Conservation (phyloP, 2,329 filamentous ascomycete genomes). For the Mollisiaceae sp. region DNA sequence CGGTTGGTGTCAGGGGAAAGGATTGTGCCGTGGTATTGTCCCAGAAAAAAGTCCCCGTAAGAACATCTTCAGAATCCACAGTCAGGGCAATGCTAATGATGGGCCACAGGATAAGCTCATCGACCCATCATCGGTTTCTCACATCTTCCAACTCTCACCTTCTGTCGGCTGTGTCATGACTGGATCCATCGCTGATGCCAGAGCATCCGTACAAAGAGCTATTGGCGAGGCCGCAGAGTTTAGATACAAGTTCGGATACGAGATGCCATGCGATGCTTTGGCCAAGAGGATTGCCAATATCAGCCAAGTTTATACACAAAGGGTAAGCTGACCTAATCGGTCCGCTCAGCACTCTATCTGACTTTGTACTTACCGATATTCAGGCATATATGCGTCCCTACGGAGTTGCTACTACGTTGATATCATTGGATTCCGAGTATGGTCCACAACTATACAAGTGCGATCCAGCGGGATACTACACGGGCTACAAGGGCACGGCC, state of each 20-base stretch:
- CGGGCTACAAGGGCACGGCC: slow-evolving; percentile 97
- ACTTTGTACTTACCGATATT: slow-evolving; percentile 28
- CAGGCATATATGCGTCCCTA: slow-evolving; percentile 98
- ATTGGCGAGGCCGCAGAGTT: slow-evolving; percentile 97
- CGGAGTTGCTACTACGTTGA: slow-evolving; percentile 92
- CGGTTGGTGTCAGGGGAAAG: slow-evolving; percentile 93
- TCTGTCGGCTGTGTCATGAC: slow-evolving; percentile 99
- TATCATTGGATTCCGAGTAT: slow-evolving; percentile 89
- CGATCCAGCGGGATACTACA: slow-evolving; percentile 96
- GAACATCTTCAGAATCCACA: slow-evolving; percentile 45
- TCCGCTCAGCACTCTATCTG: slow-evolving; percentile 41
- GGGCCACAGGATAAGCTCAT: slow-evolving; percentile 89
- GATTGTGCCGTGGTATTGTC: slow-evolving; percentile 96
- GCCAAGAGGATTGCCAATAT: slow-evolving; percentile 98
- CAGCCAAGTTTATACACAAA: slow-evolving; percentile 98
- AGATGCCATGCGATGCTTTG: slow-evolving; percentile 98
- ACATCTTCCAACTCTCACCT: slow-evolving; percentile 96
- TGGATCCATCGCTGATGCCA: slow-evolving; percentile 95
- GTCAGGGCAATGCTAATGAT: slow-evolving; percentile 31
- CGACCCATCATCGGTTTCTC: slow-evolving; percentile 93
- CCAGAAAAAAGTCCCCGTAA: slow-evolving; percentile 98
- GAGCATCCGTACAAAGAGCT: slow-evolving; percentile 89
- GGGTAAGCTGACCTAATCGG: slow-evolving; percentile 61
- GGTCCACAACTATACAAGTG: slow-evolving; percentile 98
- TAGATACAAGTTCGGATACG: slow-evolving; percentile 97